phyloP scores from a whole-genome alignment of 768 basidiomycete species.

The Tricholoma terreum region DNA sequence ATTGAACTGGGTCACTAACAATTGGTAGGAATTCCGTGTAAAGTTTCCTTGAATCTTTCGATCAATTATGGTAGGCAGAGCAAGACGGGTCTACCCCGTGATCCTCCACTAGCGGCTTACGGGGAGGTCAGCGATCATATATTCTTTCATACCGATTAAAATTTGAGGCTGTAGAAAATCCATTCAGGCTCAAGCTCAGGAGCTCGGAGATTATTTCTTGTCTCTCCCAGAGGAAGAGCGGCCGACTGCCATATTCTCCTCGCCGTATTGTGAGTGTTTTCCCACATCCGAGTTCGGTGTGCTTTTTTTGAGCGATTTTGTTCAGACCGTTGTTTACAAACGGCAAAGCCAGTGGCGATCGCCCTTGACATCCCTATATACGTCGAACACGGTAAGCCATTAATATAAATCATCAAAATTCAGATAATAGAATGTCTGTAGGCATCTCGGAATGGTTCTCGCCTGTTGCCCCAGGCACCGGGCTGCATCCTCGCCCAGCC shows the following conservation, averaged over 20 bases:
- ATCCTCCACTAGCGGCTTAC: constrained; percentile 69
- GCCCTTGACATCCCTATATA: constrained; percentile 67
- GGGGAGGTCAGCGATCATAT: constrained; percentile 49
- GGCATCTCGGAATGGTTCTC: constrained; percentile 81
- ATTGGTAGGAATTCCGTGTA: constrained; percentile 48
- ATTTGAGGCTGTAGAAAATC: not conserved
- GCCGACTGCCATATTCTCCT: constrained; percentile 80
- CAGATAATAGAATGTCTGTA: constrained; percentile 19
- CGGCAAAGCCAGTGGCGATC: constrained; percentile 59
- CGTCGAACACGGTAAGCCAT: constrained; percentile 67
- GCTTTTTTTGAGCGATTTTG: not conserved
- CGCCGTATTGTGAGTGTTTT: constrained; percentile 66
- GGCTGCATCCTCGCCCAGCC: constrained; percentile 73
- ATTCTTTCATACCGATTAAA: not conserved
- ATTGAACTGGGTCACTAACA: constrained; percentile 65
- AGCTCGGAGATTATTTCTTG: constrained; percentile 62
- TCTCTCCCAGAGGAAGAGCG: constrained; percentile 61
- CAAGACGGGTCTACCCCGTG: constrained; percentile 64
- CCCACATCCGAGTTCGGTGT: not conserved
- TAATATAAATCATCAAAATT: not conserved
- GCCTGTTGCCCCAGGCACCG: constrained; percentile 60
- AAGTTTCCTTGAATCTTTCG: constrained; percentile 1
- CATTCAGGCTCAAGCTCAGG: constrained; percentile 64
- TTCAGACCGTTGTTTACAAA: constrained; percentile 86
- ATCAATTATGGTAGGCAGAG: constrained; percentile 45